Evolutionary conservation across 75 land plant genomes (phyloP).

Genomic region (Isoetes taiwanensis): DNA sequence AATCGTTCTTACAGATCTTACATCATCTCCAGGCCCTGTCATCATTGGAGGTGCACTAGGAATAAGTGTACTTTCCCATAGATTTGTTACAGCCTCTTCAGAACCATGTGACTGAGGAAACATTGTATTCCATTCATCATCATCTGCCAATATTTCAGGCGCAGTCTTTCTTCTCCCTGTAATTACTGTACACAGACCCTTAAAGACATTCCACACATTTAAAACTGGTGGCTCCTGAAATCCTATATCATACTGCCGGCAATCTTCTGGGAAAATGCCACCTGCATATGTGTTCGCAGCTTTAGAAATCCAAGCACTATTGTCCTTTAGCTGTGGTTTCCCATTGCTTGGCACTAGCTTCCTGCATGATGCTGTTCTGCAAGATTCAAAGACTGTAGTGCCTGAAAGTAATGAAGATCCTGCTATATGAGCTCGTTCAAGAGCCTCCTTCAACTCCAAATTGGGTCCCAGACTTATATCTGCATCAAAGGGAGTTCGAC

Average conservation of each 20-base stretch:
- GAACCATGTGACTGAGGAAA: too few relatives aligned
- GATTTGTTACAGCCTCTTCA: not conserved
- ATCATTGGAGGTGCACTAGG: not conserved
- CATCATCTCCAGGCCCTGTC: conserved; percentile 19
- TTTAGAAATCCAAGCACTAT: too few relatives aligned
- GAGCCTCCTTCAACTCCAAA: conserved; percentile 33
- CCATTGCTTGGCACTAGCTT: too few relatives aligned
- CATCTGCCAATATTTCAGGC: too few relatives aligned
- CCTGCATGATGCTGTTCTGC: too few relatives aligned
- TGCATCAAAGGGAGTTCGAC: conserved; percentile 37
- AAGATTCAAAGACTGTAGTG: too few relatives aligned
- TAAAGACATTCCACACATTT: too few relatives aligned
- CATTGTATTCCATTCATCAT: not conserved
- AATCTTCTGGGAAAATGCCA: not conserved
- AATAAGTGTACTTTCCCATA: not conserved
- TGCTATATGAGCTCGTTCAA: conserved; percentile 15
- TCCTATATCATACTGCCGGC: not conserved
- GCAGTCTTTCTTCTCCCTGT: not conserved
- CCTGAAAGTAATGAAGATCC: too few relatives aligned
- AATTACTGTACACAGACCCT: not conserved
- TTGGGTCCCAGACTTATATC: conserved; percentile 28
- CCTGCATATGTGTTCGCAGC: too few relatives aligned
- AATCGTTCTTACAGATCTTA: conserved; percentile 34
- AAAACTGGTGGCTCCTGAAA: not conserved
- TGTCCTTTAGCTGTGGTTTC: too few relatives aligned